Base-by-base conservation (phyloP, 768 basidiomycete genomes). In the Leccinum variicolor region DNA sequence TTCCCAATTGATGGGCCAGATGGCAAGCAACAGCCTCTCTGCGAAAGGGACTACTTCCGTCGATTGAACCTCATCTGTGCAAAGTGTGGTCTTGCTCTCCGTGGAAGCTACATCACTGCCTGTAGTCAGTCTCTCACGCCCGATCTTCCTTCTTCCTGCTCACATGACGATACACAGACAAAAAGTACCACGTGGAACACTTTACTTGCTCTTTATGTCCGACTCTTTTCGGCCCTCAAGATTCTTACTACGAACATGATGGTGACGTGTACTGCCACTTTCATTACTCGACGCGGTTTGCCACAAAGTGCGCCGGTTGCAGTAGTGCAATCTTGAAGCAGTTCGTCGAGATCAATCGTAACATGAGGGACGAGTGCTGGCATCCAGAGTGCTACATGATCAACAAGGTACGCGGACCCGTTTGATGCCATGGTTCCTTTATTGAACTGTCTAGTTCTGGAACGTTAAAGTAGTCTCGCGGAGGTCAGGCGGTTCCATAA, bases 371-470 rank as follows among this genome's bases (percentile, higher is more conserved):
- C 75, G 97, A 99, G 77, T 98, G 96, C 69, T 99, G 97, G 96
- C 97, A 99, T 81, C 97, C 97, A 54, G 97, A 99, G 74, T 99
- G 97, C 73, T 98, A 98, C 74, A 98, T 98, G 96, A 98, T 99
- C 64, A 96, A 98, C 76, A 98, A 98, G 82, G 95, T 96, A 61
- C 56, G 82, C 61, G 1, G 10, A 45, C 7, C 43, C 28, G 46
- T 56, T 50, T 8, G 21, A n/a, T 29, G 41, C 29, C 29, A 49
- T 58, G 28, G 9, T 14, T 49, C 52, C 41, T 49, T 68, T 28
- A 71, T 62, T 19, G 17, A 56, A 31, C 33, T 47, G 8, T 57
- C 26, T 70, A 97, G 94, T 98, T 98, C 75, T 98, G 97, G 97
- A 99, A 98, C 71, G 95, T 98, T 71, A 97, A 98, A 73, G 86